A percentile compares a stretch with the other conserved stretches of the same genome.
Conservation (phyloP, 805 yeast species). For the Sugiyamaella chiloensis region DNA sequence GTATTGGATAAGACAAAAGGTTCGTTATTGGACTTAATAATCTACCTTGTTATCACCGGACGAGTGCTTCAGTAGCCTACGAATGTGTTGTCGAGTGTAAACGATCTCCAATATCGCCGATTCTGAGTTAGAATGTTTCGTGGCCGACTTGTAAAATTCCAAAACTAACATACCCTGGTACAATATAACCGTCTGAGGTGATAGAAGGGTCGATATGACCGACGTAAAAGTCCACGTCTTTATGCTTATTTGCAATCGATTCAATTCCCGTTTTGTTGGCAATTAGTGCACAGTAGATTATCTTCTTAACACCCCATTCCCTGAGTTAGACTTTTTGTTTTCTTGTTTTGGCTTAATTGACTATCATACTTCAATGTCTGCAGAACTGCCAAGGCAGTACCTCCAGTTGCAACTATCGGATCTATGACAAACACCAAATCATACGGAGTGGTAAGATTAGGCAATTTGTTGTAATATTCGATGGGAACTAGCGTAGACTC, state of each 20-base stretch:
- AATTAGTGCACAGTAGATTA: slow-evolving; percentile 28
- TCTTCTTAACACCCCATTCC: slow-evolving; percentile 33
- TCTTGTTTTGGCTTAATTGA: not conserved
- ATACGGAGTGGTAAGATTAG: slow-evolving; percentile 18
- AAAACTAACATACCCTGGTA: slow-evolving; percentile 30
- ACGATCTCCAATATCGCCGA: slow-evolving; percentile 36
- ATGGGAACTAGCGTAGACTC: slow-evolving; percentile 31
- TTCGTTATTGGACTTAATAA: not conserved
- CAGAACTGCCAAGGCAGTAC: slow-evolving; percentile 34
- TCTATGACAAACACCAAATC: slow-evolving; percentile 32
- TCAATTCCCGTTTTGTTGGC: slow-evolving; percentile 28
- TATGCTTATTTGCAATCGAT: slow-evolving; percentile 19
- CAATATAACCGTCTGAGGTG: slow-evolving; percentile 28
- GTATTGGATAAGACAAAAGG: no score
- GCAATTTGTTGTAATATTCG: slow-evolving; percentile 36
- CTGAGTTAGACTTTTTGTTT: slow-evolving; percentile 5
- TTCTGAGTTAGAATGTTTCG: slow-evolving; percentile 11
- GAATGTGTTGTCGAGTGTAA: slow-evolving; percentile 21
- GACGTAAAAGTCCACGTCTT: slow-evolving; percentile 29
- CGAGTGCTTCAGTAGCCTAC: not conserved
- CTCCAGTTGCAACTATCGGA: slow-evolving; percentile 38
- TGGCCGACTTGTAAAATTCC: not conserved
- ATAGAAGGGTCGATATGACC: slow-evolving; percentile 29
- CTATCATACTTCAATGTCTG: slow-evolving; percentile 25
- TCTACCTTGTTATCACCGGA: not conserved